Base-by-base conservation (phyloP, 176 grass and related monocot genomes). In the Carex pumila region DNA sequence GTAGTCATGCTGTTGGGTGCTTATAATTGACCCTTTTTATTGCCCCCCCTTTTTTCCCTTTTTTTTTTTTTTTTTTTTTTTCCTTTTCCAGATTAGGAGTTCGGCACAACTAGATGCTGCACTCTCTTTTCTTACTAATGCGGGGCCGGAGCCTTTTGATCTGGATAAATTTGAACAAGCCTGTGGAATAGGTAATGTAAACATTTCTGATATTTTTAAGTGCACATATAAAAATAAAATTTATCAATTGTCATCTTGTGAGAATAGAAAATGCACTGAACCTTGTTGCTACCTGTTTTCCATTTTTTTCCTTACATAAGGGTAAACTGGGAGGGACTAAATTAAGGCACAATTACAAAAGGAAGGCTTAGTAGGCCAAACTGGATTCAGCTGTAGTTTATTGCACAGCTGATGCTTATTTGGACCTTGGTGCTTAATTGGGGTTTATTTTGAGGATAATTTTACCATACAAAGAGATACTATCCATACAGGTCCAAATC, bases 81-180 rank as follows among this genome's bases (percentile, higher is more conserved):
- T 63, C 71, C 5, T 56, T 85, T 83, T 84, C 65, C 89, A 99
- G 96, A 95, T 99, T 61, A 99, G 94, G 87, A 95, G 50, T 78
- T 87, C 89, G 50, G 89, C 93, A 50, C 96, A 95, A 64, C 86
- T 99, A 49, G 93, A 99, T 92, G 91, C 93, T 78, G 86, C 93
- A 43, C 66, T 95, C 32, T 70, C 91, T 81, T 95, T 92, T 92
- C 85, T 99, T 85, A 71, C 71, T 7, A 90, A 86, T 80, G 53
- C 85, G 19, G 96, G 96, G 12, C 88, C 85, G 15, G 96, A 99
- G 65, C 73, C 91, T 79, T 93, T 99, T 53, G 67, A 92, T 71
- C 52, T 85, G 18, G 81, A 71, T 19, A 90, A 89, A 54, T 95
- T 99, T 89, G 96, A 99, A 87, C 88, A 99, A 87, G 87, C 91